Percentiles rank a stretch among this genome's conserved stretches.
phyloP scores from a whole-genome alignment of 2,329 filamentous ascomycete genomes.

The Colletotrichum abscissum region DNA sequence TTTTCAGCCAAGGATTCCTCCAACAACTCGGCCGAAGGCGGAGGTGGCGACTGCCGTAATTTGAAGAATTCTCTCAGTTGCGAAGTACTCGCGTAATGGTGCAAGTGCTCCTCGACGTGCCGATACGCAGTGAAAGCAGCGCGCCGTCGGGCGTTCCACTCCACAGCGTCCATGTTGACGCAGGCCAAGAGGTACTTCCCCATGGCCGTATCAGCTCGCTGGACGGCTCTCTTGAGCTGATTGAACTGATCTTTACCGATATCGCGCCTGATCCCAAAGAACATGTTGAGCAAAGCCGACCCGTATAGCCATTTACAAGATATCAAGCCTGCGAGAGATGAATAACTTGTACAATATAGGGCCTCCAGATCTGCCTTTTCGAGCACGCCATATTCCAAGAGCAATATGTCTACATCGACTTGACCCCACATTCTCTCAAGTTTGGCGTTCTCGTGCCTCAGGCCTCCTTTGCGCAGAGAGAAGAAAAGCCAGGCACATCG shows the following conservation, averaged over 20 bases:
- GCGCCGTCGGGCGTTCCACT: neutral
- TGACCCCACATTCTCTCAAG: slow-evolving; percentile 12
- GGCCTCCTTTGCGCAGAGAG: neutral
- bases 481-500: slow-evolving; percentile 9
- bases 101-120: neutral
- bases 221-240: neutral
- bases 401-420: neutral
- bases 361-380: neutral
- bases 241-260: neutral
- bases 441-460: neutral
- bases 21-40: neutral
- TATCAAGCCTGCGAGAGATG: neutral
- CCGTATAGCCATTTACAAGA: neutral
- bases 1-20: neutral
- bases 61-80: neutral
- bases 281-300: neutral
- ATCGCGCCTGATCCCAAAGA: neutral
- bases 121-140: neutral
- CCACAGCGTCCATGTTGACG: neutral
- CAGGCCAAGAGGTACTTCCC: neutral
- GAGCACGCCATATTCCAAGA: neutral
- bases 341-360: neutral
- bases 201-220: slow-evolving; percentile 1
- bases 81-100: neutral
- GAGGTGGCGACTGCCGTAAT: neutral